phyloP scores from a whole-genome alignment of 2,329 filamentous ascomycete species.

The Apiospora kogelbergensis region DNA sequence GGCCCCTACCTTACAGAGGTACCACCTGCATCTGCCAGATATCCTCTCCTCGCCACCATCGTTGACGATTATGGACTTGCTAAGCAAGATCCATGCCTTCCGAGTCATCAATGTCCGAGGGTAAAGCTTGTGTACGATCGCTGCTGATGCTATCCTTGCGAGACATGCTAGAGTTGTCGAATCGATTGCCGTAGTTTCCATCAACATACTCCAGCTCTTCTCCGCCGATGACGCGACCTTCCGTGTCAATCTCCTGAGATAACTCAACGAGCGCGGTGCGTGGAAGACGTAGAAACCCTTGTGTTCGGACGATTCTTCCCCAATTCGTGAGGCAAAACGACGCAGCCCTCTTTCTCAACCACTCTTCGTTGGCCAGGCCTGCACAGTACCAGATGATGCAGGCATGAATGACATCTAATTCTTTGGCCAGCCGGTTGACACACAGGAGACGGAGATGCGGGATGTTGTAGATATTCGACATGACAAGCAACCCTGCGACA shows the following conservation, averaged over 20 bases:
- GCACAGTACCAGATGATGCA: slow-evolving; percentile 97
- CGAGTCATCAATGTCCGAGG: slow-evolving; percentile 60
- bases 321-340: slow-evolving; percentile 90
- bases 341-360: slow-evolving; percentile 86
- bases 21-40: not conserved
- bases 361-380: slow-evolving; percentile 85
- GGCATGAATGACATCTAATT: slow-evolving; percentile 91
- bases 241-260: slow-evolving; percentile 88
- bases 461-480: slow-evolving; percentile 98
- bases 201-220: slow-evolving; percentile 70
- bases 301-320: slow-evolving; percentile 88
- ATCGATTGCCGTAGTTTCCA: slow-evolving; percentile 49
- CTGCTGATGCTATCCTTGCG: slow-evolving; percentile 63
- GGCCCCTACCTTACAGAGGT: not conserved
- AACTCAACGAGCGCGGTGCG: slow-evolving; percentile 82
- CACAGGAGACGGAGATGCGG: slow-evolving; percentile 88
- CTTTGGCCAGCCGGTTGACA: slow-evolving; percentile 84
- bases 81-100: slow-evolving; percentile 60
- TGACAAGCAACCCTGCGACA: slow-evolving; percentile 90
- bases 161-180: slow-evolving; percentile 36
- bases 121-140: slow-evolving; percentile 55
- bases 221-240: slow-evolving; percentile 86
- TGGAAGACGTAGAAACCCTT: slow-evolving; percentile 80
- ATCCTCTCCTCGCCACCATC: not conserved
- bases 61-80: not conserved